Evolutionary conservation across 371 early-diverging fungal genomes (phyloP).

Genomic region (Syncephalastrum contaminatum): DNA sequence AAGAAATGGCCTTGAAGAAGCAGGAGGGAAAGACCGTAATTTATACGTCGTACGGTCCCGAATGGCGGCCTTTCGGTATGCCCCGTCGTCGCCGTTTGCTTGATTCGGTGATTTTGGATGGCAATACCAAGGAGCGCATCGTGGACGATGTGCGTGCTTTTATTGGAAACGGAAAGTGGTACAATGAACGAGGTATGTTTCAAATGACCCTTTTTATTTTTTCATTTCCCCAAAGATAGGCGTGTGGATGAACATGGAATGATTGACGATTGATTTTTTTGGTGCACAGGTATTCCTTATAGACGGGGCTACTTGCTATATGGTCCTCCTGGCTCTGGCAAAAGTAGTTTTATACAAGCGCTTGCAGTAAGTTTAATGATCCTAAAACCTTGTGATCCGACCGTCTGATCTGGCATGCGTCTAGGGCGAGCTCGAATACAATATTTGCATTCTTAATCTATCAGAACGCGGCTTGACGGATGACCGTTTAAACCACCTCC

Average conservation of each 20-base stretch:
- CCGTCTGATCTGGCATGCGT: not conserved
- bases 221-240: too few relatives aligned
- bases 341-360: constrained; percentile 97
- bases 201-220: not conserved
- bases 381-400: not conserved
- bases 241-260: not conserved
- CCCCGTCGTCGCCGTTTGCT: constrained; percentile 84
- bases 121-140: constrained; percentile 73
- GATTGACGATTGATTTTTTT: not conserved
- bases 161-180: constrained; percentile 90
- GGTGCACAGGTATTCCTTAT: constrained; percentile 83
- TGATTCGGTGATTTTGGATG: constrained; percentile 86
- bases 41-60: constrained; percentile 93
- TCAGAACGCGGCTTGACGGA: constrained; percentile 94
- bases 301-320: constrained; percentile 96
- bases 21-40: constrained; percentile 95
- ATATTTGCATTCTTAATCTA: constrained; percentile 95
- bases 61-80: constrained; percentile 97
- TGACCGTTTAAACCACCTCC: constrained; percentile 91
- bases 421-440: constrained; percentile 91
- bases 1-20: constrained; percentile 75
- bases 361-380: constrained; percentile 70
- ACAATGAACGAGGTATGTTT: constrained; percentile 79
- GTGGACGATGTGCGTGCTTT: constrained; percentile 86
- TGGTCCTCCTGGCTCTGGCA: constrained; percentile 99